These are phyloP conservation scores for Fusarium pilosicola DNA, from an alignment of 2,329 filamentous ascomycete species.

Conservation along the genomic window DNA sequence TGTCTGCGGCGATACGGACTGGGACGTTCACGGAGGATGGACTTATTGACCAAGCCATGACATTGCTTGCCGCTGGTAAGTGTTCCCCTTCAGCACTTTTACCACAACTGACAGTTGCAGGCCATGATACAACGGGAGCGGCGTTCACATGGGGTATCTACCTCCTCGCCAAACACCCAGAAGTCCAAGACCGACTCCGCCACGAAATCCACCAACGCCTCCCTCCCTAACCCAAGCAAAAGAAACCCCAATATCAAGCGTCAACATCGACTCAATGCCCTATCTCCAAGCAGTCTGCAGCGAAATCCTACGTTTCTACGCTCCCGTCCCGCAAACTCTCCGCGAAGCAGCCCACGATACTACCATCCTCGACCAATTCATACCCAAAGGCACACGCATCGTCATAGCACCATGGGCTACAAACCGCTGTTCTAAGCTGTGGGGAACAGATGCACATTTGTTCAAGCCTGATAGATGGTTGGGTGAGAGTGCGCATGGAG, in stretches of 20 bases:
- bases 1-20: constrained; percentile 80
- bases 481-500: constrained; percentile 68
- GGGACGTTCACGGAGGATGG: constrained; percentile 80
- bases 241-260: constrained; percentile 47
- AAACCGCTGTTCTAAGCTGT: constrained; percentile 74
- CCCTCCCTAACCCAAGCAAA: constrained; percentile 52
- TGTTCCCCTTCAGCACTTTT: fast-evolving
- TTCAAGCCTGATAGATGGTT: constrained; percentile 86
- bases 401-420: constrained; percentile 73
- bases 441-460: constrained; percentile 76
- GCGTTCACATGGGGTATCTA: constrained; percentile 79
- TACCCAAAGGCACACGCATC: constrained; percentile 77
- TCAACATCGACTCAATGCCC: constrained; percentile 75
- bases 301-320: constrained; percentile 78
- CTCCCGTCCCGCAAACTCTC: constrained; percentile 76
- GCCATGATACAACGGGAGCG: constrained; percentile 81
- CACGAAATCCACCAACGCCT: constrained; percentile 72
- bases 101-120: constrained; percentile 38
- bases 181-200: constrained; percentile 74
- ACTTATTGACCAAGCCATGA: constrained; percentile 88
- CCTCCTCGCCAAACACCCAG: constrained; percentile 70
- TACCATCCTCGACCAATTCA: constrained; percentile 68
- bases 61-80: constrained; percentile 70
- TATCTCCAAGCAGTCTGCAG: constrained; percentile 83
- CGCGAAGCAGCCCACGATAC: constrained; percentile 73